phyloP scores from a whole-genome alignment of 176 grass and related monocot genomes.

The Secale cereale region DNA sequence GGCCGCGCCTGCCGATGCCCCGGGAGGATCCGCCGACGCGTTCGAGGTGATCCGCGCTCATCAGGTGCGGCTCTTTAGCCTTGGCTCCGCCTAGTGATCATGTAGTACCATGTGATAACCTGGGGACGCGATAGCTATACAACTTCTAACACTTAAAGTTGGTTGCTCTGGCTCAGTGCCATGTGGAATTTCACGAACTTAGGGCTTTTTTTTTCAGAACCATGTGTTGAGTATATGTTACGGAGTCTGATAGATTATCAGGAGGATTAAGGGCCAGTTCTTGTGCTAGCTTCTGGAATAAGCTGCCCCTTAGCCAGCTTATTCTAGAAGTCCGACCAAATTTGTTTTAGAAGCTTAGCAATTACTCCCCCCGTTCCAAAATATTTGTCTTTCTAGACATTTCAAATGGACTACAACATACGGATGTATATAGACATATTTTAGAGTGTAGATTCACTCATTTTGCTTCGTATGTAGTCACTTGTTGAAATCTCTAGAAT shows the following conservation, averaged over 20 bases:
- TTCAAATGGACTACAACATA: no score
- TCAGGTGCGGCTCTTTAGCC: constrained; percentile 44
- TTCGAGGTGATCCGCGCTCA: constrained; percentile 84
- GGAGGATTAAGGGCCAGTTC: not conserved
- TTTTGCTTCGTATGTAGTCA: no score
- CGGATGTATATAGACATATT: no score
- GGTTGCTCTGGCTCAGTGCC: not conserved
- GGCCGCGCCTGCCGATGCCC: constrained; percentile 47
- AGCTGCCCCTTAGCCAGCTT: not conserved
- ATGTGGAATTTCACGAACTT: not conserved
- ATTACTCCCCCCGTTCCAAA: no score
- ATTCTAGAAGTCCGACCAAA: no score
- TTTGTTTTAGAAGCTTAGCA: no score
- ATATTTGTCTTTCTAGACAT: no score
- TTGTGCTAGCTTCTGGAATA: no score
- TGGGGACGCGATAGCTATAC: not conserved
- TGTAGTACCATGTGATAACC: not conserved
- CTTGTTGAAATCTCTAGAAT: no score
- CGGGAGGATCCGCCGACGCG: constrained; percentile 32
- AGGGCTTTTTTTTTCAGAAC: not conserved
- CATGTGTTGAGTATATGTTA: not conserved
- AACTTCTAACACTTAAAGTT: not conserved
- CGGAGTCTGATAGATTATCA: not conserved
- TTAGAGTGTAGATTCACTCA: no score
- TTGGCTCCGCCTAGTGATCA: not conserved